These are phyloP conservation scores for Thermothielavioides terrestris DNA, from an alignment of 495 filamentous ascomycete species.

Conservation along the genomic window DNA sequence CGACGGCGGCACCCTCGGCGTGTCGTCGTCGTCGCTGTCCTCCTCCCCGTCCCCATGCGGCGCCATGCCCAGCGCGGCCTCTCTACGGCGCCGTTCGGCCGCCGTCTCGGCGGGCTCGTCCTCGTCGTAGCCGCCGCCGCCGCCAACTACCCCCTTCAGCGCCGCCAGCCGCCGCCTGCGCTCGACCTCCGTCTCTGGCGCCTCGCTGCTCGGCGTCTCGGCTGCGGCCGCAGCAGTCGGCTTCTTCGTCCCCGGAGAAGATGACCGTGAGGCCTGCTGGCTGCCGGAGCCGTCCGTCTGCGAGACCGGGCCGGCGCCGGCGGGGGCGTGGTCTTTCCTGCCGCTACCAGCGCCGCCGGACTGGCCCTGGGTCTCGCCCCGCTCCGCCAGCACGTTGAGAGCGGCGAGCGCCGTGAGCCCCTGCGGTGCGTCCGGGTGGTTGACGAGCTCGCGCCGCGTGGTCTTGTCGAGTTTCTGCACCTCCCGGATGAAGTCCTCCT, in stretches of 20 bases:
- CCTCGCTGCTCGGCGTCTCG: conserved; percentile 17
- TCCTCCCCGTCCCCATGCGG: conserved; percentile 48
- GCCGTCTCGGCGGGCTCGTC: conserved; percentile 61
- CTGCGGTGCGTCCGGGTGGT: conserved; percentile 55
- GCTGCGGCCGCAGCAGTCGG: conserved; percentile 3
- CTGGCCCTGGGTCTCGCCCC: conserved; percentile 7
- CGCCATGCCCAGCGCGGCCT: conserved; percentile 68
- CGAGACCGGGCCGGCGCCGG: conserved; percentile 1
- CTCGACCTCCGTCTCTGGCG: conserved; percentile 34
- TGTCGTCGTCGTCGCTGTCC: conserved; percentile 57
- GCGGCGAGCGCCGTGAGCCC: conserved; percentile 49
- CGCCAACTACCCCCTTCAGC: conserved; percentile 17
- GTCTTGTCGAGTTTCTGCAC: conserved; percentile 74
- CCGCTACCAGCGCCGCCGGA: not conserved
- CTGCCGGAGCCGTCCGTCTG: not conserved
- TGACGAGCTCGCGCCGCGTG: conserved; percentile 59
- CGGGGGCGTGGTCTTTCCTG: conserved; percentile 8
- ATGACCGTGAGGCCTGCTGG: conserved; percentile 10
- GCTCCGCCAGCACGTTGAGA: conserved; percentile 28
- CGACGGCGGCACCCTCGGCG: conserved; percentile 36
- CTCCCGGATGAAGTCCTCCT: conserved; percentile 82
- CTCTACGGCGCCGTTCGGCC: conserved; percentile 71
- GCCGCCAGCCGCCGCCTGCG: conserved; percentile 35
- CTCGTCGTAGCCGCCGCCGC: conserved; percentile 11
- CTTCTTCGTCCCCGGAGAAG: conserved; percentile 6